These are phyloP conservation scores for Podospora sp. DNA, from an alignment of 495 filamentous ascomycete genomes.

Conservation along the genomic window DNA sequence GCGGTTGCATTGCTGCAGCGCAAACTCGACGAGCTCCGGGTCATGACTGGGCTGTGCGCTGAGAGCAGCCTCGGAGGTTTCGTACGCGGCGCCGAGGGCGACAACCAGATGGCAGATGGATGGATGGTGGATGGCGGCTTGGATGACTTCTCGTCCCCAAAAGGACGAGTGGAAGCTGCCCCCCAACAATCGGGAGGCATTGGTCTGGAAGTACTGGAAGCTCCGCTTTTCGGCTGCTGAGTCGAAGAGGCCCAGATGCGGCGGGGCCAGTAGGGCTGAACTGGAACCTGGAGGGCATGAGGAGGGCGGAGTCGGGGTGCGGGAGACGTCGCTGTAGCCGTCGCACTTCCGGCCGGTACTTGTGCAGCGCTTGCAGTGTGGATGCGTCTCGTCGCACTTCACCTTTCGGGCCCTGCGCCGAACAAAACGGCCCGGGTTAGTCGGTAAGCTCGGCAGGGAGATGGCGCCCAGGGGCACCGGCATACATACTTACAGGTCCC, in stretches of 20 bases:
- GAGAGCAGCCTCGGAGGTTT: slow-evolving; percentile 12
- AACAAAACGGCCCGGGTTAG: not conserved
- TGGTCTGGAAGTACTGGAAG: slow-evolving; percentile 26
- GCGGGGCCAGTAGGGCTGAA: not conserved
- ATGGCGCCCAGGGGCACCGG: not conserved
- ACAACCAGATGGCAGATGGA: slow-evolving; percentile 29
- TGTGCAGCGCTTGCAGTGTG: slow-evolving; percentile 49
- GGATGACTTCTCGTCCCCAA: slow-evolving; percentile 29
- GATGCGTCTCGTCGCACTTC: slow-evolving; percentile 58
- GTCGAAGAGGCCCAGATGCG: slow-evolving; percentile 18
- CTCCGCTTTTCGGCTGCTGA: slow-evolving; percentile 25
- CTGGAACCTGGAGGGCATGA: not conserved
- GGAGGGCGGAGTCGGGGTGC: not conserved
- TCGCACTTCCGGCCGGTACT: slow-evolving; percentile 53
- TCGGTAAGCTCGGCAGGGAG: not conserved
- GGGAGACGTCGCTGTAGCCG: slow-evolving; percentile 28
- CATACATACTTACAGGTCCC: not conserved
- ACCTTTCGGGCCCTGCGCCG: slow-evolving; percentile 49
- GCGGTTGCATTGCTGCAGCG: slow-evolving; percentile 26
- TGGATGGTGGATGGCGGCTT: slow-evolving; percentile 27
- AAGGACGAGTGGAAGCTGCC: slow-evolving; percentile 26
- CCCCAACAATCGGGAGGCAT: slow-evolving; percentile 20
- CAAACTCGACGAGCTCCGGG: slow-evolving; percentile 3
- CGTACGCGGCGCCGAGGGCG: slow-evolving; percentile 29
- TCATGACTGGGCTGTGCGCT: not conserved